phyloP scores from a whole-genome alignment of 164 flowering plant species.

The Chimonanthus salicifolius region DNA sequence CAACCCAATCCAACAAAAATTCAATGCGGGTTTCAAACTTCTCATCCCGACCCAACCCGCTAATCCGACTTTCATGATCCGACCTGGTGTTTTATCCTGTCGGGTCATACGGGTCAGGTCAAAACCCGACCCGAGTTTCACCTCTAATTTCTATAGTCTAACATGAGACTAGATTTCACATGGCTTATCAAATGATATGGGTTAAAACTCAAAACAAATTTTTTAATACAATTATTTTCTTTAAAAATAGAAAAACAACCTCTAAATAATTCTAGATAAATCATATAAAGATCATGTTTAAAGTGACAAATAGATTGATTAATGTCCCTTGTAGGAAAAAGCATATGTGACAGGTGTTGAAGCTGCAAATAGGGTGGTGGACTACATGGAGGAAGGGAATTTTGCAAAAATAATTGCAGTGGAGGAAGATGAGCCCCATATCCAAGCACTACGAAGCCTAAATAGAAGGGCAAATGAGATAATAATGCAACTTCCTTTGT shows the following conservation, averaged over 20 bases:
- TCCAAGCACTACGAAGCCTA: constrained; percentile 45
- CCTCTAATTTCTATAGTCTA: too few relatives aligned
- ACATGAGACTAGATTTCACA: neutral
- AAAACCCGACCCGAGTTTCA: too few relatives aligned
- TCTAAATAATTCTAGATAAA: neutral
- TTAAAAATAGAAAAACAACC: neutral
- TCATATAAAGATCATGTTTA: neutral
- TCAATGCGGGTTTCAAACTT: too few relatives aligned
- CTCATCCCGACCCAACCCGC: too few relatives aligned
- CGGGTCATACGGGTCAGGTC: too few relatives aligned
- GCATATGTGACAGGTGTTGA: constrained; percentile 63
- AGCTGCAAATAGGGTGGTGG: constrained; percentile 64
- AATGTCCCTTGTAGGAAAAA: constrained; percentile 39
- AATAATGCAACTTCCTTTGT: constrained; percentile 44
- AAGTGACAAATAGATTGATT: neutral
- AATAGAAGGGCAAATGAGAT: constrained; percentile 45
- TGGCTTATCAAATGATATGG: neutral
- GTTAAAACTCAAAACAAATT: neutral
- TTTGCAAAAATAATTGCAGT: constrained; percentile 61
- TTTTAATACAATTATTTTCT: neutral
- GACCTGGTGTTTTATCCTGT: too few relatives aligned
- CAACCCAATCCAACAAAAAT: too few relatives aligned
- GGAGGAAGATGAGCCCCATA: constrained; percentile 64
- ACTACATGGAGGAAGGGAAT: constrained; percentile 47
- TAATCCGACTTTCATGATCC: too few relatives aligned